These are phyloP conservation scores for Pelargonium citronellum DNA, from an alignment of 441 rosid species.

Conservation along the genomic window DNA sequence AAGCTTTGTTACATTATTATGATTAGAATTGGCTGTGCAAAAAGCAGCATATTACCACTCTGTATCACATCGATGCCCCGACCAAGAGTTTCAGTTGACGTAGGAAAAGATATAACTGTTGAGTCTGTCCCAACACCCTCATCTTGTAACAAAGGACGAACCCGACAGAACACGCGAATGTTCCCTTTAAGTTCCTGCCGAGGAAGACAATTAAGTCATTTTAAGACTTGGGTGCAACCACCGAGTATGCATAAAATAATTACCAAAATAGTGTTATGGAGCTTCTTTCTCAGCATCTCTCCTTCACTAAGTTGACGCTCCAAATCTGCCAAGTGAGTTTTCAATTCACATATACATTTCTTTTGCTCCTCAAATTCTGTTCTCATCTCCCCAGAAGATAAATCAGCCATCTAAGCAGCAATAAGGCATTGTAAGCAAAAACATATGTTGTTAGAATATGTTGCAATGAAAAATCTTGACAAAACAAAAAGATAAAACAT, in stretches of 20 bases:
- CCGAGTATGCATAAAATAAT: neutral
- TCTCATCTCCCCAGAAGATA: conserved; percentile 47
- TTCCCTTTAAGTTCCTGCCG: conserved; percentile 93
- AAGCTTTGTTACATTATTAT: too few species aligned
- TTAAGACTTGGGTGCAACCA: neutral
- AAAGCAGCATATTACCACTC: conserved; percentile 46
- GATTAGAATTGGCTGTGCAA: neutral
- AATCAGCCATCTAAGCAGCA: conserved; percentile 47
- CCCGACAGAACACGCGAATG: conserved; percentile 92
- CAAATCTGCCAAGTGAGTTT: conserved; percentile 55
- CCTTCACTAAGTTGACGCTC: conserved; percentile 69
- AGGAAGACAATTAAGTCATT: conserved; percentile 14
- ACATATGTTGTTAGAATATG: too few species aligned
- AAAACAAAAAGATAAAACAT: neutral
- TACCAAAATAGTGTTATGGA: conserved; percentile 96
- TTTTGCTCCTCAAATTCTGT: conserved; percentile 55
- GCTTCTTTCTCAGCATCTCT: conserved; percentile 69
- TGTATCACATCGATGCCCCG: conserved; percentile 78
- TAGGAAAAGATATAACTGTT: conserved; percentile 59
- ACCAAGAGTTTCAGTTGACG: conserved; percentile 63
- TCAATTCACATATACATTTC: conserved; percentile 34
- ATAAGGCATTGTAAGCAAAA: neutral
- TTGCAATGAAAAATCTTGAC: neutral
- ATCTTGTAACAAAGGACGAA: conserved; percentile 78
- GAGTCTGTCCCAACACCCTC: conserved; percentile 60